Base-by-base conservation (phyloP, 208 protist genomes). In the Porcisia hertigi region DNA sequence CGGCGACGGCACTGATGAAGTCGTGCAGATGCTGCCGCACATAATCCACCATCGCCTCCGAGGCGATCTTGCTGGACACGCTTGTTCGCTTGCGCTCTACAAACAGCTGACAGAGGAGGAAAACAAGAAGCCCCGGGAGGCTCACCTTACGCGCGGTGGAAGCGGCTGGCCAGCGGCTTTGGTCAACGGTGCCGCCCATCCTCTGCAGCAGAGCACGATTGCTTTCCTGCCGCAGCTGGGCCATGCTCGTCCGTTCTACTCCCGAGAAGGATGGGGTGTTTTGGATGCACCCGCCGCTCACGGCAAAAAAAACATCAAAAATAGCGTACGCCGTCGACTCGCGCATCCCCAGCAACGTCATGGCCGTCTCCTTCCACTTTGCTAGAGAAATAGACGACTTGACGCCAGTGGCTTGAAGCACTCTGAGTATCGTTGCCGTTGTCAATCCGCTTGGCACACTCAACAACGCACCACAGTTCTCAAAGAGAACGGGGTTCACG, bases 241-340 rank as follows among this genome's bases (percentile, higher is more conserved):
- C 86, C 16, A 89, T 72, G 20, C 87, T 83, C 66, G 92, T 91
- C 7, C 76, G 73, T 69, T 81, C 73, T 54, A 78, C 83, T 30
- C 85, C 83, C 67, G 36, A 82, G 63, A 86, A 87, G 3, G 87
- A 85, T 12, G 88, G 80, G 0, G 82, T 89, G 30, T 78, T 82
- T 79, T 95, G 92, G 36, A 96, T 89, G 79, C 86, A 95, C 71
- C 89, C 91, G 9, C 92, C 91, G 39, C 88, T 95, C 25, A 96
- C 66, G 16, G 91, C 91, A 67, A 92, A 96, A 58, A 95, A 94
- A 20, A 96, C 91, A 80, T 97, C 94, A 74, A 97, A 97, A 18
- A 97, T 74, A 52, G 81, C 85, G 75, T 92, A 92, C 14, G 94
- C 92, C 25, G 88, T 87, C 0, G 81, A 67, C 71, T 91, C 90